Evolutionary conservation across 2,329 filamentous ascomycete species (phyloP).

Genomic region (Arthrinium phaeospermum): DNA sequence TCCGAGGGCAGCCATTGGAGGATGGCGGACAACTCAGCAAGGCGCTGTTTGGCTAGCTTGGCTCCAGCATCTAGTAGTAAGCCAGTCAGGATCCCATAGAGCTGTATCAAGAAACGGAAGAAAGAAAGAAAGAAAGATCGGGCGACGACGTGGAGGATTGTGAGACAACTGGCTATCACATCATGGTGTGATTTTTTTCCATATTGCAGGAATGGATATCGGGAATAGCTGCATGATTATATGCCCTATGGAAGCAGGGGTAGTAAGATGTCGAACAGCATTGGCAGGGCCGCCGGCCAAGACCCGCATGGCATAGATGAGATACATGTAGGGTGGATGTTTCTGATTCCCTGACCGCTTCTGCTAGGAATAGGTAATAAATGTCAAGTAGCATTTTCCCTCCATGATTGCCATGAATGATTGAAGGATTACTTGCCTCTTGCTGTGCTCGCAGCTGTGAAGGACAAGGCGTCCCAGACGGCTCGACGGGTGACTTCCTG

Average conservation of each 20-base stretch:
- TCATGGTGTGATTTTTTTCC: neutral
- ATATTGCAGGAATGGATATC: conserved; percentile 2
- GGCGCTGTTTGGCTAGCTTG: conserved; percentile 3
- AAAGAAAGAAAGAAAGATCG: neutral
- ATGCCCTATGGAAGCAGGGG: neutral
- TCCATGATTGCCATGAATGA: neutral
- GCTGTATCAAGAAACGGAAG: neutral
- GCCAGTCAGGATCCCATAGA: neutral
- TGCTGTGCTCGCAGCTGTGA: neutral
- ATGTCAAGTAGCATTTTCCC: neutral
- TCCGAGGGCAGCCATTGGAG: neutral
- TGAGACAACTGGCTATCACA: neutral
- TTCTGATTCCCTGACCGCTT: conserved; percentile 1
- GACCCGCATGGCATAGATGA: conserved; percentile 9
- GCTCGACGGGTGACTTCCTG: neutral
- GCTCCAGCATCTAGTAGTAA: neutral
- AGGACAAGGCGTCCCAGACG: neutral
- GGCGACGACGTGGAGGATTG: neutral
- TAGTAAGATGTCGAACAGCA: neutral
- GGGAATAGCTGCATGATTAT: neutral
- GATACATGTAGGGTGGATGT: neutral
- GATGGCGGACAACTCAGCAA: neutral
- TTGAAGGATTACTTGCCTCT: neutral
- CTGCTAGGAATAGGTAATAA: neutral
- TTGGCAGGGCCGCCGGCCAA: neutral